Evolutionary conservation across 2,329 filamentous ascomycete genomes (phyloP).

Genomic region (Nigrograna mackinnonii): DNA sequence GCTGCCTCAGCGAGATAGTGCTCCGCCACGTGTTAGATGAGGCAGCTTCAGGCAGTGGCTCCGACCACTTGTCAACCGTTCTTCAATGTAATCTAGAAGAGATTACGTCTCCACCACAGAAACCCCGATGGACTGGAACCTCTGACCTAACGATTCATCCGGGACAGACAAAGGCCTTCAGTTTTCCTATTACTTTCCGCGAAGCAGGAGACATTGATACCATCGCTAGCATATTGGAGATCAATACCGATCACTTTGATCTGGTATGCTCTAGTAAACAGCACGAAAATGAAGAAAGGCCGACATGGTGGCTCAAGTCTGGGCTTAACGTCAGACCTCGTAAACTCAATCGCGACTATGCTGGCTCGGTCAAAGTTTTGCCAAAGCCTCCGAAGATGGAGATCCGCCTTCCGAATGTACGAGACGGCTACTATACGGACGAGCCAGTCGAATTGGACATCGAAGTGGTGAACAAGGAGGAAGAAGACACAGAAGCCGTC

Average conservation of each 20-base stretch:
- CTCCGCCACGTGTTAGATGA: conserved; percentile 27
- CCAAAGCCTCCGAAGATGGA: conserved; percentile 93
- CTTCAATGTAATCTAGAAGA: conserved; percentile 30
- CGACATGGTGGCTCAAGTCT: conserved; percentile 40
- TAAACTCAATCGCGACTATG: conserved; percentile 34
- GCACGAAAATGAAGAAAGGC: conserved; percentile 24
- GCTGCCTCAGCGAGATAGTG: conserved; percentile 40
- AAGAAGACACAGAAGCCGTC: conserved; percentile 72
- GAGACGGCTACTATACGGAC: conserved; percentile 81
- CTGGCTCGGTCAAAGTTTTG: conserved; percentile 69
- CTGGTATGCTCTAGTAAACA: conserved; percentile 67
- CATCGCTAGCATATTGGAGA: conserved; percentile 62
- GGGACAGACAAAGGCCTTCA: conserved; percentile 70
- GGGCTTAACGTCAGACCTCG: conserved; percentile 25
- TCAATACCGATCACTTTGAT: conserved; percentile 68
- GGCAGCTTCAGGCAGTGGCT: conserved; percentile 3
- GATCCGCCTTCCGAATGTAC: conserved; percentile 65
- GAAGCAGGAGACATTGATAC: conserved; percentile 80
- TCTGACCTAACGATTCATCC: conserved; percentile 69
- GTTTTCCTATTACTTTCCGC: conserved; percentile 73
- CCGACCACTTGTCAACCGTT: conserved; percentile 14
- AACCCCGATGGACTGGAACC: conserved; percentile 55
- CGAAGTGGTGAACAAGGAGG: conserved; percentile 79
- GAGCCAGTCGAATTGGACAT: conserved; percentile 73
- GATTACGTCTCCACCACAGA: conserved; percentile 20